Base-by-base conservation (phyloP, 108 stramenopile species). In the Fragilaria crotonensis region DNA sequence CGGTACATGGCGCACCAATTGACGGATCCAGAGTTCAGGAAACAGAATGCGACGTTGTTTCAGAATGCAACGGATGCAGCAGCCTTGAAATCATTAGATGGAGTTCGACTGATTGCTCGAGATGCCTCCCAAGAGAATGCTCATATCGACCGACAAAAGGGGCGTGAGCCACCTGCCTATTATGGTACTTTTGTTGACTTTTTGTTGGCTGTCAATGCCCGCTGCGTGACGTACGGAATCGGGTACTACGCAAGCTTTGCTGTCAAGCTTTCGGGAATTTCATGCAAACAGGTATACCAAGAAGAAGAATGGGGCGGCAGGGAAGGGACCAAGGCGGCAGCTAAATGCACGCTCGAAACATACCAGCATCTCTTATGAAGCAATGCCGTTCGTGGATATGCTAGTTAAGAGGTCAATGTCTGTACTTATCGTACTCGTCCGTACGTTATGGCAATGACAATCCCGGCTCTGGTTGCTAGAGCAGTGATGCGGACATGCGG, bases 191-290 rank as follows among this genome's bases (percentile, higher is more conserved):
- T 82, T 72, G 68, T 82, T 20, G 80, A 82, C 59, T 33, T 77
- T 4, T 68, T 63, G 29, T 29, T 82, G 18, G 76, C 68, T 0
- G 56, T 74, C 21, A 26, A 74, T 45, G 72, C 80, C 2, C 25
- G 51, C 20, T 82, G 80, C 57, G 62, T 82, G 0, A 62, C 72
- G 2, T 82, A 70, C 62, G 80, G 80, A 2, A 68, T 82, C 48
- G 80, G 80, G 20, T 73, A 74, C 48, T 82, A 82, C 63, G 80
- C 80, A 1, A 61, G 63, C 2, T 77, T 82, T 59, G 80, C 71
- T 0, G 57, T 76, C 1, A 73, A 77, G 32, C 49, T 82, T 0
- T 64, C 65, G 0, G 80, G 80, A 4, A 74, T 60, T 4, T 7
- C 44, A 4, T 82, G 80, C 47, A 63, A 64, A 32, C 63, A 67